Percentiles rank a stretch among this genome's conserved stretches.
phyloP scores from a whole-genome alignment of 2,329 filamentous ascomycete genomes.

The Colletotrichum sublineola region DNA sequence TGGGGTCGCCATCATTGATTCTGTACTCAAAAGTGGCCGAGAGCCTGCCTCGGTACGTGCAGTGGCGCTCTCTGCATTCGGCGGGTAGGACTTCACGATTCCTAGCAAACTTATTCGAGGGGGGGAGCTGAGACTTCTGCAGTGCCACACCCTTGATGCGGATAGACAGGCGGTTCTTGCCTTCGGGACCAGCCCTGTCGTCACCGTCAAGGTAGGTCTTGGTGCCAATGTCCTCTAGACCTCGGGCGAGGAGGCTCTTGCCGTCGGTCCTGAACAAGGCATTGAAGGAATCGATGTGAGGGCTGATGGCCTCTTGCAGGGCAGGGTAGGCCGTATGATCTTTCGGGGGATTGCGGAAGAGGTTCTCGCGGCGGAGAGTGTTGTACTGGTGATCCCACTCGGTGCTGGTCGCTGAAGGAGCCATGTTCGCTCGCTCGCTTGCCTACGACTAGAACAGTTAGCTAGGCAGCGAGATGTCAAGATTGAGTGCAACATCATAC shows the following conservation, averaged over 20 bases:
- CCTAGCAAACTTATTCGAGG: slow-evolving; percentile 85
- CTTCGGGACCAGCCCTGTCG: slow-evolving; percentile 68
- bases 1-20: slow-evolving; percentile 88
- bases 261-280: slow-evolving; percentile 83
- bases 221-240: slow-evolving; percentile 88
- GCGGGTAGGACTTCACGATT: slow-evolving; percentile 90
- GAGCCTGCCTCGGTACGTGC: slow-evolving; percentile 89
- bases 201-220: slow-evolving; percentile 90
- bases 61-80: slow-evolving; percentile 94
- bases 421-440: slow-evolving; percentile 59
- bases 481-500: background rate
- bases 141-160: slow-evolving; percentile 85
- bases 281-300: slow-evolving; percentile 97
- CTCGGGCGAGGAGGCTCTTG: slow-evolving; percentile 74
- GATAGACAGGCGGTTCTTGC: slow-evolving; percentile 82
- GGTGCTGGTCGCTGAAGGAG: slow-evolving; percentile 70
- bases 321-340: slow-evolving; percentile 91
- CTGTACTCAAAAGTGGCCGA: slow-evolving; percentile 86
- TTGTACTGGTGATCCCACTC: slow-evolving; percentile 90
- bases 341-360: slow-evolving; percentile 89
- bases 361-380: slow-evolving; percentile 85
- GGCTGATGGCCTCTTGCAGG: slow-evolving; percentile 86
- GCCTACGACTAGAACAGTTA: slow-evolving; percentile 17
- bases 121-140: slow-evolving; percentile 83
- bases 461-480: background rate